phyloP scores from a whole-genome alignment of 257 asterid genomes.

The Cordia subcordata region DNA sequence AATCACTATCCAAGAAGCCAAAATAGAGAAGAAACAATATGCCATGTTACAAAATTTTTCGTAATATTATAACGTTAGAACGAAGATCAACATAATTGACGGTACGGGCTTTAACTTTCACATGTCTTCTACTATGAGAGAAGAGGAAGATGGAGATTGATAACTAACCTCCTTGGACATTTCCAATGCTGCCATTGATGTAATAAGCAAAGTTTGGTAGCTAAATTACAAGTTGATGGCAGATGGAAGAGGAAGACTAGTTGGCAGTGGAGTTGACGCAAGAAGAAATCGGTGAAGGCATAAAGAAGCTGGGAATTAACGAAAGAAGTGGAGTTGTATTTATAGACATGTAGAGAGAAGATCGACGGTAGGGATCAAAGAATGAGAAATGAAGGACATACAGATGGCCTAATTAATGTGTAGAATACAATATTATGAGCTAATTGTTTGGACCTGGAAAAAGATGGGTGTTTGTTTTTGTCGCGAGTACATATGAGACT shows the following conservation, averaged over 20 bases:
- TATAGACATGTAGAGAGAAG: neutral
- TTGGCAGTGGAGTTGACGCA: neutral
- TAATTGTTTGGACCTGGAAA: neutral
- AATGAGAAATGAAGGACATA: neutral
- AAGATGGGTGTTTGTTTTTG: neutral
- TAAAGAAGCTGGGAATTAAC: neutral
- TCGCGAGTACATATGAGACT: neutral
- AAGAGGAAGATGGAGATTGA: neutral
- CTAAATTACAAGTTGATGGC: neutral
- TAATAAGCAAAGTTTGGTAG: neutral
- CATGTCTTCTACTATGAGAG: no score
- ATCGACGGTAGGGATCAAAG: neutral
- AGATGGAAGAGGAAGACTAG: neutral
- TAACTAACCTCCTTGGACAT: constrained; percentile 1
- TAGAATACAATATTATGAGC: neutral
- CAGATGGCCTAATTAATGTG: neutral
- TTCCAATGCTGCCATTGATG: neutral
- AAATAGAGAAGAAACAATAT: no score
- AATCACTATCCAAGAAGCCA: no score
- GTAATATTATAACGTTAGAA: no score
- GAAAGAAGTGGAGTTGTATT: neutral
- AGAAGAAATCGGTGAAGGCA: neutral
- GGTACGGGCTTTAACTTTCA: no score
- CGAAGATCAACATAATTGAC: no score
- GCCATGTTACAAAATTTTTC: no score